Percentiles rank a stretch among this genome's conserved stretches.
Evolutionary conservation across 2,329 filamentous ascomycete species (phyloP).

Genomic region (Pyrenophora teres): DNA sequence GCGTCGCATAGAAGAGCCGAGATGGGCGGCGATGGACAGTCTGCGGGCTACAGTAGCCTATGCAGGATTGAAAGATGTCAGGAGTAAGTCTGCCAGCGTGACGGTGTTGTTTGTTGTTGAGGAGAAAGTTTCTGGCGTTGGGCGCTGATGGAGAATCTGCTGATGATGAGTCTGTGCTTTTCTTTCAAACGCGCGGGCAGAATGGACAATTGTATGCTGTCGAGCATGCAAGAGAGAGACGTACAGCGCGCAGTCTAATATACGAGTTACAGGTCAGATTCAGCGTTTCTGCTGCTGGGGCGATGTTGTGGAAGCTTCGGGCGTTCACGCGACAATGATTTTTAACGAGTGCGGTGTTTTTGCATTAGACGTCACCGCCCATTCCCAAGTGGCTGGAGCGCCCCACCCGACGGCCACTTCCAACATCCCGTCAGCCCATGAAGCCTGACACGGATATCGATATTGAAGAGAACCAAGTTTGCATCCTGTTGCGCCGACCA

Average conservation of each 20-base stretch:
- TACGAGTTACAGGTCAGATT: conserved; percentile 4
- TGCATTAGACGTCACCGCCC: conserved; percentile 23
- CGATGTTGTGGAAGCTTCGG: conserved; percentile 12
- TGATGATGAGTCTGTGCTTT: conserved; percentile 1
- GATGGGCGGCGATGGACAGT: conserved; percentile 23
- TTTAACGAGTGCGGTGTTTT: conserved; percentile 27
- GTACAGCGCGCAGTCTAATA: conserved; percentile 8
- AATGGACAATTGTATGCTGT: not conserved
- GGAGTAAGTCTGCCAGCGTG: conserved; percentile 43
- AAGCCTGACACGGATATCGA: not conserved
- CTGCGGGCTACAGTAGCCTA: conserved; percentile 48
- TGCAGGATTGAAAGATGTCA: conserved; percentile 29
- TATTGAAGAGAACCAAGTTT: not conserved
- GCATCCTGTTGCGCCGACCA: not conserved
- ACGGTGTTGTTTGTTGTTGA: conserved; percentile 21
- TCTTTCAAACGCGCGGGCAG: too few species aligned
- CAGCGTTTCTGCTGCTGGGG: conserved; percentile 8
- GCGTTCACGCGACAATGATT: conserved; percentile 24
- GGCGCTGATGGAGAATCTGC: conserved; percentile 13
- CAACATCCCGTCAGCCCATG: conserved; percentile 1
- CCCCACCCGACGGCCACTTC: conserved; percentile 6
- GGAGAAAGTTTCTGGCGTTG: conserved; percentile 27
- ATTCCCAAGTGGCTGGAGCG: conserved; percentile 16
- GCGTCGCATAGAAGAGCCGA: conserved; percentile 76
- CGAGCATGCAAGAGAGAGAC: conserved; percentile 2